phyloP scores from a whole-genome alignment of 1,139 yeast species.

The Arxiozyma slooffiae region DNA sequence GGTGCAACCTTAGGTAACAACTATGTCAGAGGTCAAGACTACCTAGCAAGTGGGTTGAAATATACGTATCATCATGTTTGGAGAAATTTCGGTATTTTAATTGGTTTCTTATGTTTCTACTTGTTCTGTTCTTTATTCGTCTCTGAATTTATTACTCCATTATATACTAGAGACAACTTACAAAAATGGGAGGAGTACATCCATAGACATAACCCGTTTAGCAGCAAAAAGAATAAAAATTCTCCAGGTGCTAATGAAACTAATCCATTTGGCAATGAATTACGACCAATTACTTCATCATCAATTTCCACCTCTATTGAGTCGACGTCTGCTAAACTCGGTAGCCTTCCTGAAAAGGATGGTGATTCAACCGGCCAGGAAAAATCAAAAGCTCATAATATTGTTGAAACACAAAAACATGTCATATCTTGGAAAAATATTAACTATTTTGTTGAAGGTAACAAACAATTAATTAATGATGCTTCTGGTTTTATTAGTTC shows the following conservation, averaged over 20 bases:
- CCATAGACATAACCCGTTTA: conserved; percentile 5
- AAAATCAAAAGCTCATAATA: conserved; percentile 22
- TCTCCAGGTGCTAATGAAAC: background rate
- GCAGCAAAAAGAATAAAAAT: background rate
- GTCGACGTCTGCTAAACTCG: conserved; percentile 8
- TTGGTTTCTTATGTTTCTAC: conserved; percentile 32
- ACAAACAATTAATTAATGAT: conserved; percentile 33
- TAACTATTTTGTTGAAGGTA: conserved; percentile 37
- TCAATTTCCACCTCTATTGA: conserved; percentile 7
- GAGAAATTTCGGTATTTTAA: conserved; percentile 39
- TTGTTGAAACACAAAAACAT: conserved; percentile 37
- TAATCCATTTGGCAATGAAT: conserved; percentile 4
- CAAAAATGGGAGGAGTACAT: conserved; percentile 7
- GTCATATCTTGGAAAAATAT: conserved; percentile 40
- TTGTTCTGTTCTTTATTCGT: conserved; percentile 27
- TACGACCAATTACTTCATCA: conserved; percentile 9
- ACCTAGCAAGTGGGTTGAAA: conserved; percentile 28
- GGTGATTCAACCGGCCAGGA: conserved; percentile 33
- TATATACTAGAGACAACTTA: conserved; percentile 22
- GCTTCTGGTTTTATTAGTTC: conserved; percentile 46
- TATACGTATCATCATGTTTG: conserved; percentile 35
- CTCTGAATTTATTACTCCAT: conserved; percentile 30
- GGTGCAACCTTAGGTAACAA: conserved; percentile 25
- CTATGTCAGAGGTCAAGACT: conserved; percentile 29
- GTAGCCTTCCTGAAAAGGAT: conserved; percentile 5